A percentile compares a stretch with the other conserved stretches of the same genome.
These are phyloP conservation scores for Allomyces arbusculus DNA, from an alignment of 192 early-diverging fungal species.

Conservation along the genomic window DNA sequence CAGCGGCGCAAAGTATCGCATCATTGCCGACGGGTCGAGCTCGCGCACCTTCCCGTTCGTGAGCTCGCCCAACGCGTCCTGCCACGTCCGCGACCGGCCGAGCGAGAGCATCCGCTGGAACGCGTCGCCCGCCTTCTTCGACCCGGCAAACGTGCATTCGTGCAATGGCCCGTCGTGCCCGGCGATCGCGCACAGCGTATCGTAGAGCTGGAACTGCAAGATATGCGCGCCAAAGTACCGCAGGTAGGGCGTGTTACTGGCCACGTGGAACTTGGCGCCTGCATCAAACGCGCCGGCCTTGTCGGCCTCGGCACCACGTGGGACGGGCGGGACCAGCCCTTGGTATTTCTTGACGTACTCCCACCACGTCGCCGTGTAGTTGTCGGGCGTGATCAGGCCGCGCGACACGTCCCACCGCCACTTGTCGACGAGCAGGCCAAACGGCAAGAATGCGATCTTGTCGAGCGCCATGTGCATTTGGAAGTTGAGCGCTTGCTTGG, in stretches of 20 bases:
- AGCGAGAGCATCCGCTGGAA: slow-evolving; percentile 11
- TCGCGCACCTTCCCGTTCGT: slow-evolving; percentile 8
- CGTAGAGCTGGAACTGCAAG: slow-evolving; percentile 11
- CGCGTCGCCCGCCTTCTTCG: slow-evolving; percentile 10
- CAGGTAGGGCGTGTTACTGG: slow-evolving; percentile 7
- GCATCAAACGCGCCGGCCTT: slow-evolving; percentile 9
- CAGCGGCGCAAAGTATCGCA: slow-evolving; percentile 15
- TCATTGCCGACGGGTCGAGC: slow-evolving; percentile 9
- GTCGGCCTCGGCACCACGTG: slow-evolving; percentile 5
- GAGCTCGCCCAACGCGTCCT: slow-evolving; percentile 7
- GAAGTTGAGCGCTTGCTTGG: slow-evolving; percentile 11
- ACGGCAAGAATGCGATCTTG: slow-evolving; percentile 12
- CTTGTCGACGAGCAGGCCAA: slow-evolving; percentile 12
- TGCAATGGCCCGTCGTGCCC: slow-evolving; percentile 10
- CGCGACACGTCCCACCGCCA: slow-evolving; percentile 12
- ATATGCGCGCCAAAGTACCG: slow-evolving; percentile 13
- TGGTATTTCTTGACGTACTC: slow-evolving; percentile 6
- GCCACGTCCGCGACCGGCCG: slow-evolving; percentile 9
- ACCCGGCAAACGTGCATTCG: slow-evolving; percentile 14
- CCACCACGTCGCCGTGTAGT: slow-evolving; percentile 10
- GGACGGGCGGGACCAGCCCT: slow-evolving; percentile 4
- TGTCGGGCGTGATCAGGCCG: slow-evolving; percentile 6
- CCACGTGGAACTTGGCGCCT: slow-evolving; percentile 9
- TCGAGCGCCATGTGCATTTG: slow-evolving; percentile 13
- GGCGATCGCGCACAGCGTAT: slow-evolving; percentile 8